Base-by-base conservation (phyloP, 306 rosid species). In the barrel medic (Medicago truncatula) region DNA sequence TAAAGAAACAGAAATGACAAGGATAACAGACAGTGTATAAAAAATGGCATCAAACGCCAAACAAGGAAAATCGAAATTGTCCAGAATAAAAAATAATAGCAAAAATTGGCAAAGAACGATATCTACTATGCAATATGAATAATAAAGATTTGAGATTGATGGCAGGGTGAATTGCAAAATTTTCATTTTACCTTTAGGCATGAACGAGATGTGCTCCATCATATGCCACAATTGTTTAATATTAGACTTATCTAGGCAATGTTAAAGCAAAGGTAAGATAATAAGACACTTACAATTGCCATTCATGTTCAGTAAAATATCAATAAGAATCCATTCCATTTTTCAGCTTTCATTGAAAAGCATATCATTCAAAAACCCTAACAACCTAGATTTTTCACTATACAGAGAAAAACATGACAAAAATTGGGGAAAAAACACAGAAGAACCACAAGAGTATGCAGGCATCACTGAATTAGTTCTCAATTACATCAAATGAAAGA, bases 111-210 rank as follows among this genome's bases (percentile, higher is more conserved):
- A 14, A 40, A 71, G 39, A 56, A 43, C 28, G 25, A 40, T 23
- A 73, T 43, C 23, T 47, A 25, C 39, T 25, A 40, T 58, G 46
- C 17, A 47, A 36, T n/a, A 0, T 23, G 58, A 16, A 49, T 36
- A 20, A 75, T 14, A 56, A 66, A 65, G 80, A 34, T 47, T 53
- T 64, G 41, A 34, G 41, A 64, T 23, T 21, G 43, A 7, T 10
- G 31, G 18, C 13, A 53, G 4, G 31, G n/a, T 66, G 66, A 40
- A n/a, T n/a, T n/a, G n/a, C n/a, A n/a, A n/a, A n/a, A n/a, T n/a
- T n/a, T n/a, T n/a, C n/a, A n/a, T n/a, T n/a, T n/a, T n/a, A n/a
- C n/a, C n/a, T n/a, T 14, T 56, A 9, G 36, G 38, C 36, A 52
- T 5, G 41, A 21, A 13, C 9, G 20, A 71, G 36, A 5, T 6